Evolutionary conservation across 768 basidiomycete genomes (phyloP).

Genomic region (Mycena floridula): DNA sequence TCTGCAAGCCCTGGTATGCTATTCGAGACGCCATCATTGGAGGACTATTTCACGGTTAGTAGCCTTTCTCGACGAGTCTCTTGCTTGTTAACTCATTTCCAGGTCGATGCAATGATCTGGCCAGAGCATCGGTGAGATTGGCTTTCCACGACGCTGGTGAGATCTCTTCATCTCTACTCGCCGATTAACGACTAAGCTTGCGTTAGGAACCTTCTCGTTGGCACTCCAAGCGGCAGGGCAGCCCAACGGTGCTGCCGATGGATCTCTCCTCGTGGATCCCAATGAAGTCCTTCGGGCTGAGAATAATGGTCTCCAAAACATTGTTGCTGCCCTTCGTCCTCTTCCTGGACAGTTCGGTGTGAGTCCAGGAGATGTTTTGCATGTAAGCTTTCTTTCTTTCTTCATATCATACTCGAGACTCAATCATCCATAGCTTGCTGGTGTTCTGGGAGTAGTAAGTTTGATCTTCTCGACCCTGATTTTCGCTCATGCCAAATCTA

Average conservation of each 20-base stretch:
- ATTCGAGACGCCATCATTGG: constrained; percentile 12
- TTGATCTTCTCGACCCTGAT: too few species aligned
- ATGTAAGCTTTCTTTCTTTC: constrained; percentile 4
- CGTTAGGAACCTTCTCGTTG: constrained; percentile 8
- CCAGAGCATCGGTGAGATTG: constrained; percentile 8
- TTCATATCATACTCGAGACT: background rate
- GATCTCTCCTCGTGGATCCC: constrained; percentile 7
- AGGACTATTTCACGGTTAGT: constrained; percentile 8
- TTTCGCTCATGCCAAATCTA: too few species aligned
- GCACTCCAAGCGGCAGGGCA: background rate
- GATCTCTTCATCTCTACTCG: background rate
- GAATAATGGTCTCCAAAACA: constrained; percentile 9
- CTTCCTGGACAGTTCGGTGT: constrained; percentile 11
- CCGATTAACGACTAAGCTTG: background rate
- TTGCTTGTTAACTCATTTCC: background rate
- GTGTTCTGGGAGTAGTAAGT: constrained; percentile 8
- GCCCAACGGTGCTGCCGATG: constrained; percentile 10
- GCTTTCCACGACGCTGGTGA: constrained; percentile 14
- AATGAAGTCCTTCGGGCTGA: constrained; percentile 7
- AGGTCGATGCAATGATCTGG: constrained; percentile 9
- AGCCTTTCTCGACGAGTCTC: background rate
- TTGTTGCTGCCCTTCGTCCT: constrained; percentile 4
- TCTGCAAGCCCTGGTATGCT: constrained; percentile 9
- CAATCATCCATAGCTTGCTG: constrained; percentile 5
- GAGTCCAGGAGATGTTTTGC: constrained; percentile 10